Conservation (phyloP, 345 rosid species). For the Eucalyptus guilfoylei region DNA sequence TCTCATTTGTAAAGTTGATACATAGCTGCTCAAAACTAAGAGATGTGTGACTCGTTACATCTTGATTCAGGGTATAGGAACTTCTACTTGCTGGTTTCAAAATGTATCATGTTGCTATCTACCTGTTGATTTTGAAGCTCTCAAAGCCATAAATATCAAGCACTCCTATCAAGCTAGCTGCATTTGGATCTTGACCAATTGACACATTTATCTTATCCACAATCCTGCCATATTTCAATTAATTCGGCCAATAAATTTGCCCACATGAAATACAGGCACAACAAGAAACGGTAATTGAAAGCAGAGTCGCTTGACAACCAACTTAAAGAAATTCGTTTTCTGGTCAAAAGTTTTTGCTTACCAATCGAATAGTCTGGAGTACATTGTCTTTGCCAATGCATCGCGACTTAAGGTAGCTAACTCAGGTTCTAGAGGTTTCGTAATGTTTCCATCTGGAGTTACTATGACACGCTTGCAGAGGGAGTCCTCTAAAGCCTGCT, state of each 20-base stretch:
- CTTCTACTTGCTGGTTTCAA: not conserved
- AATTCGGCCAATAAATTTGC: not conserved
- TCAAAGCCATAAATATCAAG: conserved; percentile 99
- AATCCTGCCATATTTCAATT: conserved; percentile 39
- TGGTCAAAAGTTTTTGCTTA: conserved; percentile 24
- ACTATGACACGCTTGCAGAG: conserved; percentile 97
- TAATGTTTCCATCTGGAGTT: conserved; percentile 97
- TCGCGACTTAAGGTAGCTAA: conserved; percentile 84
- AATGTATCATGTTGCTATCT: not conserved
- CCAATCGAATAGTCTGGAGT: conserved; percentile 98
- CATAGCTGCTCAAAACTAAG: conserved; percentile 96
- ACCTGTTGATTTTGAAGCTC: conserved; percentile 96
- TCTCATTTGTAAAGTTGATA: conserved; percentile 96
- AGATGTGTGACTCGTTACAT: not conserved
- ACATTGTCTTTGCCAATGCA: conserved; percentile 90
- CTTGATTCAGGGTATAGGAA: not conserved
- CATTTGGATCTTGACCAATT: conserved; percentile 98
- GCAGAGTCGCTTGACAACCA: conserved; percentile 22
- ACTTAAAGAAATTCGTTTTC: conserved; percentile 78
- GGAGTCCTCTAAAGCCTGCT: conserved; percentile 86
- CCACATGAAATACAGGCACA: not conserved
- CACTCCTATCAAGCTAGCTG: conserved; percentile 86
- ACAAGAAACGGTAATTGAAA: not conserved
- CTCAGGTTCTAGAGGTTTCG: conserved; percentile 84
- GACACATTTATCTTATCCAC: conserved; percentile 88